Conservation (phyloP, 176 grass and related monocot species). For the Puccinellia tenuiflora region DNA sequence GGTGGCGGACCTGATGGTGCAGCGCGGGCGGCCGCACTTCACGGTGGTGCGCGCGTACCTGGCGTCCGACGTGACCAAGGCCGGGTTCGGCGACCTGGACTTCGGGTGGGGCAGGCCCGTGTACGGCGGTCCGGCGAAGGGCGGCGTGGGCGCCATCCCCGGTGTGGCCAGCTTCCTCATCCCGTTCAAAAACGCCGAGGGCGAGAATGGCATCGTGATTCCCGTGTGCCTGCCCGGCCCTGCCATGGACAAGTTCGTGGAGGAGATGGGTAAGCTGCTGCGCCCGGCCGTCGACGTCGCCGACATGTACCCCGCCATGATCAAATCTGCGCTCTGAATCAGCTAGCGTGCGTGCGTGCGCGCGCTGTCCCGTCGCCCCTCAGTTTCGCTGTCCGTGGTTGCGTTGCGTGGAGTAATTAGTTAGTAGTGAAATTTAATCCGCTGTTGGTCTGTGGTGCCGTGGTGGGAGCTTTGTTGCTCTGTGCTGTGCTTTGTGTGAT, state of each 20-base stretch:
- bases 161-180: conserved; percentile 73
- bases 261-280: conserved; percentile 50
- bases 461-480: too few species aligned
- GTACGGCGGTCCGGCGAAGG: conserved; percentile 69
- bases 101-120: conserved; percentile 77
- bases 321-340: conserved; percentile 57
- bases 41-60: conserved; percentile 66
- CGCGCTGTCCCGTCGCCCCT: not conserved
- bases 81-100: conserved; percentile 63
- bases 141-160: conserved; percentile 59
- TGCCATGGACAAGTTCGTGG: conserved; percentile 60
- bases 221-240: conserved; percentile 64
- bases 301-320: not conserved
- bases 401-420: not conserved
- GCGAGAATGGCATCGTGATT: conserved; percentile 61
- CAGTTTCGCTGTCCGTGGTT: not conserved
- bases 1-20: conserved; percentile 66
- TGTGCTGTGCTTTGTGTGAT: too few species aligned
- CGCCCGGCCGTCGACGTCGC: not conserved
- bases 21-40: conserved; percentile 57
- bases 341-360: not conserved
- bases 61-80: conserved; percentile 60
- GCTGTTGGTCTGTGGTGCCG: too few species aligned
- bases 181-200: conserved; percentile 57
- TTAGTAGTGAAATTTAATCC: not conserved